These are phyloP conservation scores for Monosporascus sp. DNA, from an alignment of 2,329 filamentous ascomycete species.

Conservation along the genomic window DNA sequence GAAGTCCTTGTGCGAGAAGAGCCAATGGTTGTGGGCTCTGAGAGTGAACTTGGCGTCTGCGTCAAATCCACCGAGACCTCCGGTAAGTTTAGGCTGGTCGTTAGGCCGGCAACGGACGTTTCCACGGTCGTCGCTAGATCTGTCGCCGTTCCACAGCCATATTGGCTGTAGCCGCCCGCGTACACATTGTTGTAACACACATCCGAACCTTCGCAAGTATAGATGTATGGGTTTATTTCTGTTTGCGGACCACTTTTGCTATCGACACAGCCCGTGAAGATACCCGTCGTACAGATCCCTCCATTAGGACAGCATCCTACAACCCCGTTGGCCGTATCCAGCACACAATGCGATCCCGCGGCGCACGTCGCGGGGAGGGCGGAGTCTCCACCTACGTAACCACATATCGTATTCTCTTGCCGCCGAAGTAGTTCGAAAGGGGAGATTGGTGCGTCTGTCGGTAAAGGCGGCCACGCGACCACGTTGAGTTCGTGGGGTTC, in stretches of 20 bases:
- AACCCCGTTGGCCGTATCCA: slow-evolving; percentile 43
- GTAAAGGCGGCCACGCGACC: slow-evolving; percentile 32
- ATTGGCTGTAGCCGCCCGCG: slow-evolving; percentile 52
- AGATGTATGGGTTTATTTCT: slow-evolving; percentile 51
- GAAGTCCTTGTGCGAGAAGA: slow-evolving; percentile 18
- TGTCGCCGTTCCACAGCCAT: slow-evolving; percentile 49
- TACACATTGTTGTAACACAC: slow-evolving; percentile 53
- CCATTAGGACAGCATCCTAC: slow-evolving; percentile 54
- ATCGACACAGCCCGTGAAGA: slow-evolving; percentile 56
- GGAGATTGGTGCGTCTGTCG: slow-evolving; percentile 36
- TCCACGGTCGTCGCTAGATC: slow-evolving; percentile 44
- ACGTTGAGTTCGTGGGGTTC: slow-evolving; percentile 34
- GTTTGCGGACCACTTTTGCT: slow-evolving; percentile 43
- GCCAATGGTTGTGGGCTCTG: slow-evolving; percentile 38
- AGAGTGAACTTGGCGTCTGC: slow-evolving; percentile 31
- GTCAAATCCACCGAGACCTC: slow-evolving; percentile 38
- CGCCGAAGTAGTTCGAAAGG: slow-evolving; percentile 34
- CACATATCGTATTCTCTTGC: slow-evolving; percentile 51
- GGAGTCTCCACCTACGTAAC: slow-evolving; percentile 49
- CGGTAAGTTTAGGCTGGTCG: slow-evolving; percentile 30
- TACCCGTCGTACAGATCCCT: slow-evolving; percentile 46
- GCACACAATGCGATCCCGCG: slow-evolving; percentile 53
- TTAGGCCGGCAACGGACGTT: slow-evolving; percentile 39
- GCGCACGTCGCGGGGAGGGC: slow-evolving; percentile 52
- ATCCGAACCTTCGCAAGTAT: slow-evolving; percentile 45